Percentiles rank a stretch among this genome's conserved stretches.
phyloP scores from a whole-genome alignment of 1,284 basidiomycete species.

The Leccinum subrobustum region DNA sequence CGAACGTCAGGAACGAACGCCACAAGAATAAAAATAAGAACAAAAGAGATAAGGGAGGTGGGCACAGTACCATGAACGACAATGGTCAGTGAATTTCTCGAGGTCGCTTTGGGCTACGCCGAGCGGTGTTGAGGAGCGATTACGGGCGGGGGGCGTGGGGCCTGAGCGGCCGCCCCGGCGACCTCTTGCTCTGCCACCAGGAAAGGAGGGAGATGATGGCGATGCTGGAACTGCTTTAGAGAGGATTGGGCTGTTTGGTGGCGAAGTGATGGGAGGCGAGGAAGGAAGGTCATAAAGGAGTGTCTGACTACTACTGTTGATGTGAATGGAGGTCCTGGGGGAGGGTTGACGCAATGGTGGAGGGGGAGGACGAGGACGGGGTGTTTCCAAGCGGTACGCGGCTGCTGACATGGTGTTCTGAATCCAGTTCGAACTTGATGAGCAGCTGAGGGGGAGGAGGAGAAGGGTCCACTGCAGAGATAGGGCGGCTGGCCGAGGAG shows the following conservation, averaged over 20 bases:
- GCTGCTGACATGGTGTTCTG: slow-evolving; percentile 50
- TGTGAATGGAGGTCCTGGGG: slow-evolving; percentile 44
- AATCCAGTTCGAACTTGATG: slow-evolving; percentile 35
- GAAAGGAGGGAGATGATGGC: slow-evolving; percentile 59
- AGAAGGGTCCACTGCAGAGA: slow-evolving; percentile 1
- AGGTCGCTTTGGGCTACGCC: slow-evolving; percentile 59
- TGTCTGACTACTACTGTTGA: slow-evolving; percentile 38
- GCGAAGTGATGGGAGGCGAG: slow-evolving; percentile 46
- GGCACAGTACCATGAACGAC: slow-evolving; percentile 61
- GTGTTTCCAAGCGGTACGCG: slow-evolving; percentile 62
- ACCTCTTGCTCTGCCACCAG: slow-evolving; percentile 39
- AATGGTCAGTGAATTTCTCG: slow-evolving; percentile 70
- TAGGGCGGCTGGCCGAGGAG: slow-evolving; percentile 18
- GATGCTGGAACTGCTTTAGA: slow-evolving; percentile 41
- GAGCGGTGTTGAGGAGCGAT: slow-evolving; percentile 63
- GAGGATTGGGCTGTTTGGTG: slow-evolving; percentile 47
- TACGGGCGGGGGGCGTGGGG: slow-evolving; percentile 50
- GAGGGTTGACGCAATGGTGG: slow-evolving; percentile 57
- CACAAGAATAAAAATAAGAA: neutral
- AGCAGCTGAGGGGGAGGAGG: slow-evolving; percentile 10
- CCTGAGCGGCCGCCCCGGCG: slow-evolving; percentile 47
- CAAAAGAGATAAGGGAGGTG: neutral
- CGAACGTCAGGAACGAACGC: slow-evolving; percentile 5
- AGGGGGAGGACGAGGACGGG: slow-evolving; percentile 62
- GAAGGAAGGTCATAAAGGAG: slow-evolving; percentile 77